A percentile compares a stretch with the other conserved stretches of the same genome.
Conservation (phyloP, 257 asterid species). For the Solanum tacnaense region DNA sequence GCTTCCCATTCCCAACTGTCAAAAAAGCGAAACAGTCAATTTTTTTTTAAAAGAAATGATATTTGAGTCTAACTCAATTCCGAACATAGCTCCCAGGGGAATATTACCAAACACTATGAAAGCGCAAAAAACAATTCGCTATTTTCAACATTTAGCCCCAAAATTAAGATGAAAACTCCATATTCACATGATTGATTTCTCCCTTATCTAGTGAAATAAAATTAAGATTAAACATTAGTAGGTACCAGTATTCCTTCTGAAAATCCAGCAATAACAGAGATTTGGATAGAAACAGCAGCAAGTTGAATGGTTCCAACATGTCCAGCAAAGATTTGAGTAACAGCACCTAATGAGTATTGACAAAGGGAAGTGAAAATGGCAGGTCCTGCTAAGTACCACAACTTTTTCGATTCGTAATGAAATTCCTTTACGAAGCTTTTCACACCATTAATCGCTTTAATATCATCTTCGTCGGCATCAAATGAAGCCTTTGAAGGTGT, state of each 20-base stretch:
- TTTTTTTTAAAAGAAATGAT: too few species aligned
- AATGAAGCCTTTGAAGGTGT: neutral
- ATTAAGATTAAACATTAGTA: neutral
- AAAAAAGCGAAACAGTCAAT: neutral
- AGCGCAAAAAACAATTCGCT: too few species aligned
- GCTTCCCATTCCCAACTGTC: slow-evolving; percentile 13
- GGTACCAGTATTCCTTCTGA: slow-evolving; percentile 6
- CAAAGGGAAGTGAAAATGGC: neutral
- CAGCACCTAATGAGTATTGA: slow-evolving; percentile 5
- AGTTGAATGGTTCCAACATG: slow-evolving; percentile 7
- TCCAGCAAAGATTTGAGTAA: slow-evolving; percentile 3
- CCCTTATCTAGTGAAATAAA: neutral
- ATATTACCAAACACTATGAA: too few species aligned
- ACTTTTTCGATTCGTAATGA: neutral
- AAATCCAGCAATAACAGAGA: slow-evolving; percentile 4
- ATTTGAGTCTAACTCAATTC: too few species aligned
- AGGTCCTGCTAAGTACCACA: slow-evolving; percentile 8
- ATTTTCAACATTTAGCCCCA: too few species aligned
- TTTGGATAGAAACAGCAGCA: slow-evolving; percentile 8
- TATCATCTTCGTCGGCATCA: slow-evolving; percentile 1
- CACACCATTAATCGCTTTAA: neutral
- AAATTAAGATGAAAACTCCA: neutral
- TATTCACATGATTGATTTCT: neutral
- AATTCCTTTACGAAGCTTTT: neutral
- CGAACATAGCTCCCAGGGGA: too few species aligned